Conservation (phyloP, 2,329 filamentous ascomycete species). For the Bisporella sp. region DNA sequence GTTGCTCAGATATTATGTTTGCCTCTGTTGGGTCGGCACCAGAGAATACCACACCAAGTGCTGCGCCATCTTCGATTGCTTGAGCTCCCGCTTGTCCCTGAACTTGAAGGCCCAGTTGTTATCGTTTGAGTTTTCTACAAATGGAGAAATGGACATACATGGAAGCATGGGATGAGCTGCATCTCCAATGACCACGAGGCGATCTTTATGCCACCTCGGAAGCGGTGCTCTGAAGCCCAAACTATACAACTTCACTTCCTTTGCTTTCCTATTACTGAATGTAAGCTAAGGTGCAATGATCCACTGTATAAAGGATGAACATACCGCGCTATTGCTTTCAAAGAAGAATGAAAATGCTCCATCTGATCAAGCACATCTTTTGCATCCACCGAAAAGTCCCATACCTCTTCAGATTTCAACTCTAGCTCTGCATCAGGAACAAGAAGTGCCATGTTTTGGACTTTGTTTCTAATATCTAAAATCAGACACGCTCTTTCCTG, state of each 20-base stretch:
- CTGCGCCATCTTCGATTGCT: conserved; percentile 1
- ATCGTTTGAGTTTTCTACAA: neutral
- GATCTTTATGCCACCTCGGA: neutral
- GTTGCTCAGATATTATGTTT: neutral
- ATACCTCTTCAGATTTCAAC: neutral
- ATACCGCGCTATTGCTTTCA: neutral
- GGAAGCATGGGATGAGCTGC: neutral
- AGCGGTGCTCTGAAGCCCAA: conserved; percentile 1
- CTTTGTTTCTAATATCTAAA: conserved; percentile 25
- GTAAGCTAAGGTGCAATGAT: neutral
- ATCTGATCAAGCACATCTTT: neutral
- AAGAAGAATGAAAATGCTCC: neutral
- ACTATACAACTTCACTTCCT: conserved; percentile 4
- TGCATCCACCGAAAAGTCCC: neutral
- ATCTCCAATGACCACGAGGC: neutral
- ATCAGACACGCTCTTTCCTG: neutral
- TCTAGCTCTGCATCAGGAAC: conserved; percentile 40
- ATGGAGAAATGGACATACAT: neutral
- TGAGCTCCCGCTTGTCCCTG: neutral
- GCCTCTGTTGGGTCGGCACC: neutral
- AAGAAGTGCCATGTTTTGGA: conserved; percentile 43
- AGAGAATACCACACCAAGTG: neutral
- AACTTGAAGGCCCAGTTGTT: neutral
- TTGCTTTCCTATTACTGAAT: neutral
- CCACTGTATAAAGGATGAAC: no score